Percentiles rank a stretch among this genome's conserved stretches.
Evolutionary conservation across 2,329 filamentous ascomycete species (phyloP).

Genomic region (Elsinoe australis): DNA sequence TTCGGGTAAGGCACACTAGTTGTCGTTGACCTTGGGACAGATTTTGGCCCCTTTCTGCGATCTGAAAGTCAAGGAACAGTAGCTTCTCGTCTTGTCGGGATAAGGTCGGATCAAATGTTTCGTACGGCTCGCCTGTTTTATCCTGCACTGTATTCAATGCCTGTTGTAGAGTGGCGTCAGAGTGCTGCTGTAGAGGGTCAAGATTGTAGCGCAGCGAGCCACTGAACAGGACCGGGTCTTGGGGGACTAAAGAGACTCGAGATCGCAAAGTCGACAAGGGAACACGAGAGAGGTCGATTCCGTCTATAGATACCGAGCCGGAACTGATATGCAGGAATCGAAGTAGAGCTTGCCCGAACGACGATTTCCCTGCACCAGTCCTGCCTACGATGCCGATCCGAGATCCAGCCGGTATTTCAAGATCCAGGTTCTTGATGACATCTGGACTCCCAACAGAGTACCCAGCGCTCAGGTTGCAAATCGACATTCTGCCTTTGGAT

Average conservation of each 20-base stretch:
- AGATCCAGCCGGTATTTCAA: conserved; percentile 68
- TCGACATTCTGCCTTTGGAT: conserved; percentile 60
- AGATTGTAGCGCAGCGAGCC: conserved; percentile 73
- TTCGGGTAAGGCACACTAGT: conserved; percentile 54
- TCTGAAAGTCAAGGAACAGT: conserved; percentile 48
- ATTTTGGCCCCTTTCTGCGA: conserved; percentile 55
- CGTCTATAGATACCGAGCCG: conserved; percentile 43
- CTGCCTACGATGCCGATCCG: conserved; percentile 74
- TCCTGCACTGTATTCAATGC: too few relatives aligned
- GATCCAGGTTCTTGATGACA: conserved; percentile 44
- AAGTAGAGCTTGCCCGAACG: conserved; percentile 76
- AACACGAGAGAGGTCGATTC: conserved; percentile 57
- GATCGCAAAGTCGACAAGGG: conserved; percentile 69
- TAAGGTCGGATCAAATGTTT: too few relatives aligned
- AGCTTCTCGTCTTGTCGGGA: conserved; percentile 45
- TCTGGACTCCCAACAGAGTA: conserved; percentile 43
- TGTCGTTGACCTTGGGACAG: conserved; percentile 58
- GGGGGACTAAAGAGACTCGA: conserved; percentile 67
- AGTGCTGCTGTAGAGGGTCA: conserved; percentile 56
- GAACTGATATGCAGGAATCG: conserved; percentile 50
- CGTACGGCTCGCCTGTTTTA: too few relatives aligned
- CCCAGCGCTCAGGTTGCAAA: conserved; percentile 45
- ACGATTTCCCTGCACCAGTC: conserved; percentile 77
- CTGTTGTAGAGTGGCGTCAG: conserved; percentile 45
- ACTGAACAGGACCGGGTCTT: conserved; percentile 75